Conservation (phyloP, 768 basidiomycete species). For the Tylopilus cervinicoccineus region DNA sequence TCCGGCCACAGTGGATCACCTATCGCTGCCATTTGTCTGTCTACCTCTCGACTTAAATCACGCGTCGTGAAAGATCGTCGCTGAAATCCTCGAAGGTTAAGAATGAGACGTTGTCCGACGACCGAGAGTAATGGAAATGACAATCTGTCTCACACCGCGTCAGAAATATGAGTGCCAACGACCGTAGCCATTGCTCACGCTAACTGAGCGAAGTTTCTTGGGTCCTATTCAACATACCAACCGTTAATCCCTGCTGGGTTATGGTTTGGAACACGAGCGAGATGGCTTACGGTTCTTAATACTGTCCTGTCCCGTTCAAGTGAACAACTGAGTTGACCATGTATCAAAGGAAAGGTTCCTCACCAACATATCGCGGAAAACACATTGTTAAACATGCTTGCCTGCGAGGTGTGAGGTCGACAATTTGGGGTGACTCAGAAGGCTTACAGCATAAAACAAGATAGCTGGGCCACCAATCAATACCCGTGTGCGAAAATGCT, state of each 20-base stretch:
- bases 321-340: background rate
- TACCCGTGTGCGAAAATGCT: background rate
- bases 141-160: slow-evolving; percentile 3
- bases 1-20: background rate
- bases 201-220: slow-evolving; percentile 6
- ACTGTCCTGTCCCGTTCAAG: slow-evolving; percentile 10
- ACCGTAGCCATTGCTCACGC: background rate
- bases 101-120: slow-evolving; percentile 17
- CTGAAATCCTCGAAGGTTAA: slow-evolving; percentile 13
- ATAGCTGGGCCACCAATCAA: background rate
- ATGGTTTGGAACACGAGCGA: background rate
- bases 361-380: background rate
- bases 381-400: background rate
- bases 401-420: background rate
- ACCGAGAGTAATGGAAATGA: slow-evolving; percentile 12
- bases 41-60: slow-evolving; percentile 16
- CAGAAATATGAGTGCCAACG: background rate
- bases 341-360: background rate
- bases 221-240: slow-evolving; percentile 5
- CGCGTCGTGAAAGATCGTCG: background rate
- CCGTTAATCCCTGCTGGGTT: background rate
- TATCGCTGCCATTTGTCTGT: slow-evolving; percentile 17
- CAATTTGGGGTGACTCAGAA: background rate
- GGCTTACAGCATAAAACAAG: background rate
- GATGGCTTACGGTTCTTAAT: background rate